Conservation (phyloP, 2,329 filamentous ascomycete species). For the Xylaria sp. region DNA sequence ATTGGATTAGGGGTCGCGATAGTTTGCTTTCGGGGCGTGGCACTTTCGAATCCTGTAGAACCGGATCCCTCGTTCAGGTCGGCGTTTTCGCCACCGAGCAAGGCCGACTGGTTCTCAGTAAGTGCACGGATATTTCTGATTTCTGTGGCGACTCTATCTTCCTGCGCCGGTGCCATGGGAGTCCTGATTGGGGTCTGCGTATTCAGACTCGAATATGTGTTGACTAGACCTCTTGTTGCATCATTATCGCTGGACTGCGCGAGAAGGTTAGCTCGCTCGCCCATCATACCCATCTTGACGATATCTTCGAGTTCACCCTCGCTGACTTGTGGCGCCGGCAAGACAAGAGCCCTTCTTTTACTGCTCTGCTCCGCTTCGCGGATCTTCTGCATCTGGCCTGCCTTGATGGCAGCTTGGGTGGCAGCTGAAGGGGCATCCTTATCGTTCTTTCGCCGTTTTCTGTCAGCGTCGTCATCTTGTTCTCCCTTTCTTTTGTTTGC, state of each 20-base stretch:
- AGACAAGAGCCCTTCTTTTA: conserved; percentile 83
- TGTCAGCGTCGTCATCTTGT: conserved; percentile 80
- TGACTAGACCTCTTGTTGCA: conserved; percentile 84
- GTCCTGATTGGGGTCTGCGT: conserved; percentile 89
- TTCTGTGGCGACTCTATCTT: conserved; percentile 96
- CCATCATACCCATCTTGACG: conserved; percentile 97
- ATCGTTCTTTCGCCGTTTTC: conserved; percentile 88
- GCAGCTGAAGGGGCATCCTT: conserved; percentile 82
- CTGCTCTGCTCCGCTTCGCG: conserved; percentile 97
- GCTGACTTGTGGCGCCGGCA: conserved; percentile 90
- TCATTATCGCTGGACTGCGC: conserved; percentile 84
- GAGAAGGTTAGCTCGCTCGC: conserved; percentile 81
- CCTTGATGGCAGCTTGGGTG: conserved; percentile 88
- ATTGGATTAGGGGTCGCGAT: conserved; percentile 95
- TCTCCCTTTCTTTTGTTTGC: conserved; percentile 94
- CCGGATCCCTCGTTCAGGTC: conserved; percentile 82
- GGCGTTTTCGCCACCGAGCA: conserved; percentile 94
- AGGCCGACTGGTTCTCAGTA: conserved; percentile 91
- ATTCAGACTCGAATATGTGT: conserved; percentile 85
- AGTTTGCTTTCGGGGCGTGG: conserved; percentile 80
- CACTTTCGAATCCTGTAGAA: conserved; percentile 89
- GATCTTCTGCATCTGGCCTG: conserved; percentile 92
- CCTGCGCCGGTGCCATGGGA: conserved; percentile 87
- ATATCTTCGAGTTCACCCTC: conserved; percentile 96
- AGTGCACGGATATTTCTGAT: conserved; percentile 92